Base-by-base conservation (phyloP, 2,329 filamentous ascomycete species). In the Epichloe glyceriae region DNA sequence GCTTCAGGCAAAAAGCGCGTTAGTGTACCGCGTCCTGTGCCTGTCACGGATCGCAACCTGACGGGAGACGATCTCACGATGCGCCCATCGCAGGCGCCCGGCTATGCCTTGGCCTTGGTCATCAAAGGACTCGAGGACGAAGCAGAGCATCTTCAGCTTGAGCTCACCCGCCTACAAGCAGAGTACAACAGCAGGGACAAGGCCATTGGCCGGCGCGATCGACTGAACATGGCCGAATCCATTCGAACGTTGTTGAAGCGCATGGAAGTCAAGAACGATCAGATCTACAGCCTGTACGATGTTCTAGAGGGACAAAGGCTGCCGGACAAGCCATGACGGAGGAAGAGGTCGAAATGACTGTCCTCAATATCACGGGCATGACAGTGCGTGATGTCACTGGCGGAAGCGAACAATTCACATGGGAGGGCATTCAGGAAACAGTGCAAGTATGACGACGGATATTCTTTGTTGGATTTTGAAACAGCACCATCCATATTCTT, bases 61-160 rank as follows among this genome's bases (percentile, higher is more conserved):
- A 70, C 59, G 8, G 56, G 59, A 20, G 75, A 78, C 40, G 73
- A 79, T 46, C 67, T 69, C 2, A 83, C 79, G 1, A 71, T 83
- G 59, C 82, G 85, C 5, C 82, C 84, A 5, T 75, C 83, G 1
- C 83, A 87, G 60, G 70, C 80, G 1, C 88, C 88, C 0, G 80
- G 78, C 4, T 68, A 83, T 42, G 88, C 88, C 10, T 78, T 95
- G 22, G 85, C 86, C 7, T 79, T 83, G n/a, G 86, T 95, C 20
- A 83, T 95, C 64, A 93, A 94, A 67, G 78, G 82, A 7, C 71
- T 94, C 3, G 75, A 87, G 57, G 88, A 94, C 62, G 89, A 95
- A 64, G 76, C 90, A 43, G 75, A 76, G 12, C 86, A 94, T 62
- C 69, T 94, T 49, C 85, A 86, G 65, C 74, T 85, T 57, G 76